Percentiles rank a stretch among this genome's conserved stretches.
Conservation (phyloP, 768 basidiomycete genomes). For the Suillus decipiens region DNA sequence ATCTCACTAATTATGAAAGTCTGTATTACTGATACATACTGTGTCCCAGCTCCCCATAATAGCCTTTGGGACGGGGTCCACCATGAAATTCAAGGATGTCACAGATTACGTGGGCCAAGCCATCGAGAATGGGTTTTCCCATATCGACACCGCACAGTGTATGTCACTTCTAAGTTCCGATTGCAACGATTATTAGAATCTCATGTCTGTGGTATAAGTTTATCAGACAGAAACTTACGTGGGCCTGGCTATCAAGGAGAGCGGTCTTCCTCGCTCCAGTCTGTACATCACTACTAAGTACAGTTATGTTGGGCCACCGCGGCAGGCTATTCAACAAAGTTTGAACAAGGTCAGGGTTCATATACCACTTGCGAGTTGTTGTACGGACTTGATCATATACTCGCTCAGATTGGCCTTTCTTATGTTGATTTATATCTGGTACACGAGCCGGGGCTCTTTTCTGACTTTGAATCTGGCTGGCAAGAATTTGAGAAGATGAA, state of each 20-base stretch:
- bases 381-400: not conserved
- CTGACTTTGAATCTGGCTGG: constrained; percentile 48
- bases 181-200: constrained; percentile 9
- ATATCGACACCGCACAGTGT: constrained; percentile 67
- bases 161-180: constrained; percentile 10
- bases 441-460: constrained; percentile 44
- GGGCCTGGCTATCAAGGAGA: constrained; percentile 46
- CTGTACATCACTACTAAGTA: constrained; percentile 65
- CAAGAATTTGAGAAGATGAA: constrained; percentile 56
- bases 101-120: constrained; percentile 58
- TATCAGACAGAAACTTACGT: constrained; percentile 39
- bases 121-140: constrained; percentile 58
- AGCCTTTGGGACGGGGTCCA: constrained; percentile 60
- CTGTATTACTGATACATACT: not conserved
- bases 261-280: constrained; percentile 45
- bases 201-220: not conserved
- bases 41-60: constrained; percentile 54
- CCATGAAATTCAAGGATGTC: constrained; percentile 46
- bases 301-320: constrained; percentile 33
- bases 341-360: constrained; percentile 46
- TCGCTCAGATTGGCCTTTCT: constrained; percentile 54
- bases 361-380: not conserved
- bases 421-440: constrained; percentile 74
- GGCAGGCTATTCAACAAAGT: constrained; percentile 45
- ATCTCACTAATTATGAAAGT: constrained; percentile 1